Base-by-base conservation (phyloP, 2,329 filamentous ascomycete genomes). In the Penicillium glabrum region DNA sequence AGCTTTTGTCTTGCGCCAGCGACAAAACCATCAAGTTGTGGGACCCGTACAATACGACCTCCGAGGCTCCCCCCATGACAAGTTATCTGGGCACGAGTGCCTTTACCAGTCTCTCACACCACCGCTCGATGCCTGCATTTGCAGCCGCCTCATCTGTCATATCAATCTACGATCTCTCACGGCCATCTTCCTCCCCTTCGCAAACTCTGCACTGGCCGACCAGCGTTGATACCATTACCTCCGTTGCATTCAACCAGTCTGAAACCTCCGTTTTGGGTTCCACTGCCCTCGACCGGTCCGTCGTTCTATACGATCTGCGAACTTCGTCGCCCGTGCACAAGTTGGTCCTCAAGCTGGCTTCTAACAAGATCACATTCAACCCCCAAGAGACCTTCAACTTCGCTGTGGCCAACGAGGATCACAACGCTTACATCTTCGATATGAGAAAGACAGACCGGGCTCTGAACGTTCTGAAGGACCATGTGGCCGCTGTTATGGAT, bases 361-460 rank as follows among this genome's bases (percentile, higher is more conserved):
- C 86, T 57, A 97, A 96, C 77, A 84, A 87, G 48, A 83, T 97
- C 51, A 83, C 89, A 44, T 99, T 93, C 91, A 97, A 97, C 65
- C 95, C 95, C 0, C 95, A 97, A 88, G 93, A 96, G 75, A 90
- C 92, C 8, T 96, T 96, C 81, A 96, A 98, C 77, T 88, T 98
- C 69, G 93, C 92, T 16, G 87, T 93, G 29, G 95, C 91, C 13
- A 96, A 90, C 66, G 95, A 99, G 79, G 95, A 98, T 70, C 93
- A 97, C 78, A 96, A 96, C 74, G 83, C 89, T 63, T 91, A 92
- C 70, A 84, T 97, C 59, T 99, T 99, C 69, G 95, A 99, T 75
- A 96, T 96, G 85, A 86, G 95, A 66, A 93, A 91, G 71, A 89
- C 96, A 73, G 87, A 90, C 65, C 87, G 91, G 60, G 91, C 93